Evolutionary conservation across 2,329 filamentous ascomycete genomes (phyloP), one percentile per base, ranked within the genome.

Genomic region (Pochonia chlamydosporia): DNA sequence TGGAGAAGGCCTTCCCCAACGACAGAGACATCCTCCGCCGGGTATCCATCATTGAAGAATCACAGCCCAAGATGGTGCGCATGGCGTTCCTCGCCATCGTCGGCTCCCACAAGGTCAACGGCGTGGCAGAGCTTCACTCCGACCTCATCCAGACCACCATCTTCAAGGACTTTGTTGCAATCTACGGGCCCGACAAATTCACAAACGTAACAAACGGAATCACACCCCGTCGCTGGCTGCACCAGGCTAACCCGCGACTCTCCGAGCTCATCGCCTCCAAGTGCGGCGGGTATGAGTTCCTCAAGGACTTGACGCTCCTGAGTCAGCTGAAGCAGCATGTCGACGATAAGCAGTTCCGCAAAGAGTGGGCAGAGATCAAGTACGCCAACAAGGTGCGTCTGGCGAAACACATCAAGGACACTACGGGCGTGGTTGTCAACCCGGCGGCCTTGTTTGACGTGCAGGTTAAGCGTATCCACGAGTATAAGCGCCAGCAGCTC

Each of bases 121-220:
- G 93, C 65, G 93, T 99, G 30, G 93, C 93, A 28, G 93, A 99
- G 71, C 73, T 99, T 54, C 93, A 99, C 71, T 99, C 93, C 1
- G 93, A 99, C 63, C 76, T 99, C 49, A 96, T 99, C 75, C 93
- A 93, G 75, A 95, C 91, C 0, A 99, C 93, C n/a, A 95, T 99
- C 57, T 97, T 99, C 82, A 96, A 93, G 68, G 93, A 99, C 67
- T 99, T 99, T 68, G 92, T 99, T 50, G 79, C 82, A 58, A 89
- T 99, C 54, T 99, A 93, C 59, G 93, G 93, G 3, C 85, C 86
- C 0, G 93, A 99, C 76, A 96, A 96, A 68, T 99, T 99, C 69
- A 95, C 89, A 49, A 99, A 99, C 59, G 92, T 99, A 54, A 99
- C 93, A 54, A 99, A 99, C 66, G 93, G 93, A 49, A 95, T 99